These are phyloP conservation scores for Diaporthe humulicola DNA, from an alignment of 2,329 filamentous ascomycete species.

Conservation along the genomic window DNA sequence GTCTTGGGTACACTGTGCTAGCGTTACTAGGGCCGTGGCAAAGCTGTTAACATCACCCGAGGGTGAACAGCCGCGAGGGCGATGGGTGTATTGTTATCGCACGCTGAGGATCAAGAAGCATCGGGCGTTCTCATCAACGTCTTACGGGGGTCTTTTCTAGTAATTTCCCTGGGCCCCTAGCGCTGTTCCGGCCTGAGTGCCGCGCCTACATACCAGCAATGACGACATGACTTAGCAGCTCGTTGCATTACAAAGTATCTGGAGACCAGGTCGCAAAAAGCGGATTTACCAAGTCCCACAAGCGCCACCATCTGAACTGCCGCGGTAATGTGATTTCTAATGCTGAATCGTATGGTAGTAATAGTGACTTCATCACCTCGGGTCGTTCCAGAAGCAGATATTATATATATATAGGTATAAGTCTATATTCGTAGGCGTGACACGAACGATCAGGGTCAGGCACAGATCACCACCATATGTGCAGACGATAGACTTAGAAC, in stretches of 20 bases:
- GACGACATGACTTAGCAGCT: slow-evolving; percentile 25
- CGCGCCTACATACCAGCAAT: not conserved
- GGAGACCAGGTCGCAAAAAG: not conserved
- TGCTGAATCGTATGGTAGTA: not conserved
- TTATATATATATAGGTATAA: not conserved
- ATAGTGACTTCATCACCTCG: slow-evolving; percentile 20
- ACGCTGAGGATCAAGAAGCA: not conserved
- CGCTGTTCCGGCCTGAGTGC: not conserved
- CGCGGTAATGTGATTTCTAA: slow-evolving; percentile 19
- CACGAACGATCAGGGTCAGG: not conserved
- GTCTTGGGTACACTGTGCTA: not conserved
- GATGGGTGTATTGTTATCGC: not conserved
- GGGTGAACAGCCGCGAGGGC: not conserved
- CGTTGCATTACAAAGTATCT: not conserved
- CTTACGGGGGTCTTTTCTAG: not conserved
- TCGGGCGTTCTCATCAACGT: not conserved
- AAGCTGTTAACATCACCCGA: not conserved
- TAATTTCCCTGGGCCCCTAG: not conserved
- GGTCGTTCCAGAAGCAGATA: not conserved
- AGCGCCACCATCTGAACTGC: slow-evolving; percentile 1
- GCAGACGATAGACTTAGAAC: not conserved
- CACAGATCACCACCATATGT: not conserved
- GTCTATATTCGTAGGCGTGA: too few species aligned
- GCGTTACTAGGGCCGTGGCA: not conserved
- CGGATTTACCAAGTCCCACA: slow-evolving; percentile 27